Percentiles rank a stretch among this genome's conserved stretches.
Conservation (phyloP, 1,284 basidiomycete genomes). For the Ustilago cynodontis region DNA sequence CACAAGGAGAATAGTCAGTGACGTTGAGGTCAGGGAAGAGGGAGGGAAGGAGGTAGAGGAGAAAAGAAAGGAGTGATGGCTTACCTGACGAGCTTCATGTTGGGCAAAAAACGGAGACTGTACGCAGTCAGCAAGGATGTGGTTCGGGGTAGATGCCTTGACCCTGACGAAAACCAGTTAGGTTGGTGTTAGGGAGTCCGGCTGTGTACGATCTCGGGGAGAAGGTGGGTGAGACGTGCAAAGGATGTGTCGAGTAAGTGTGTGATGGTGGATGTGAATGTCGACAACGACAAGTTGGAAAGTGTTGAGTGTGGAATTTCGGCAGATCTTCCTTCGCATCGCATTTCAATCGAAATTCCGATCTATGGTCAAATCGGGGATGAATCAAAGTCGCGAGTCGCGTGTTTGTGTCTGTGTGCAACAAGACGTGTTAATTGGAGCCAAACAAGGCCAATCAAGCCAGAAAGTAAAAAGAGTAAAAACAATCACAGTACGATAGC, state of each 20-base stretch:
- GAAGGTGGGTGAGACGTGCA: not conserved
- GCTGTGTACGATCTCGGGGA: constrained; percentile 6
- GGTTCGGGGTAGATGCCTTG: constrained; percentile 28
- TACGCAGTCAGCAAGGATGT: not conserved
- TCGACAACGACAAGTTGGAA: not conserved
- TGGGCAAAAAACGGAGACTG: constrained; percentile 13
- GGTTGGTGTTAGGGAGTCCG: constrained; percentile 46
- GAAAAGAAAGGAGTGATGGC: not conserved
- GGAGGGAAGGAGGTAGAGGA: not conserved
- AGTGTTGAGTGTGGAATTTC: not conserved
- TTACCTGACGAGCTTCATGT: constrained; percentile 70
- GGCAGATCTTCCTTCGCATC: not conserved
- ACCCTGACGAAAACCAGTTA: constrained; percentile 36
- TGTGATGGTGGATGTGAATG: constrained; percentile 4
- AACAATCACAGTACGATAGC: constrained; percentile 4
- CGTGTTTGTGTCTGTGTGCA: constrained; percentile 7
- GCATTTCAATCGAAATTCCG: not conserved
- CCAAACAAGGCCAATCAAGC: not conserved
- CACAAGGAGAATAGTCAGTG: not conserved
- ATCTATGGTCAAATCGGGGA: not conserved
- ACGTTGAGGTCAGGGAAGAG: not conserved
- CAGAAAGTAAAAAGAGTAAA: not conserved
- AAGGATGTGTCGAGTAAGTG: not conserved
- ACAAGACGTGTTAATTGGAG: constrained; percentile 25
- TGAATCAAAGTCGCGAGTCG: constrained; percentile 26